Conservation (phyloP, 2,329 filamentous ascomycete species). For the Xylariaceae sp. region DNA sequence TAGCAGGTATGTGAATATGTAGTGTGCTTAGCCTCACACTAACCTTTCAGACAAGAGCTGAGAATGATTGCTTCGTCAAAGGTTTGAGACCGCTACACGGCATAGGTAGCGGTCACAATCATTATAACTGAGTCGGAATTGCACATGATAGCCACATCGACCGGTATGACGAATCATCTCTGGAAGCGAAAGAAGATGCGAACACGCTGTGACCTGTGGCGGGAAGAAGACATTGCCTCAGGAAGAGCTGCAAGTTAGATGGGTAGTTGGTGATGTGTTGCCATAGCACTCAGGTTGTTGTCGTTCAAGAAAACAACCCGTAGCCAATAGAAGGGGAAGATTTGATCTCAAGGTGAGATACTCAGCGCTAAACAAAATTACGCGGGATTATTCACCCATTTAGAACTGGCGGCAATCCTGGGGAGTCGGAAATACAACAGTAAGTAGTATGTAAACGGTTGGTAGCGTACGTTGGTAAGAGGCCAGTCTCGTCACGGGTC, state of each 20-base stretch:
- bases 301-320: constrained; percentile 14
- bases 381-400: constrained; percentile 10
- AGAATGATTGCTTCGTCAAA: not conserved
- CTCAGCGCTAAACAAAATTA: constrained; percentile 20
- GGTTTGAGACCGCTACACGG: not conserved
- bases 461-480: not conserved
- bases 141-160: not conserved
- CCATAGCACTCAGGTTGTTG: constrained; percentile 17
- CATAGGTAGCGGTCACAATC: not conserved
- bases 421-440: constrained; percentile 15
- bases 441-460: not conserved
- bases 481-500: too few species aligned
- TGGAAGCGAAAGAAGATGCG: not conserved
- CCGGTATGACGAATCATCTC: not conserved
- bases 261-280: constrained; percentile 13
- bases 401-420: not conserved
- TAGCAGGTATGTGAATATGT: not conserved
- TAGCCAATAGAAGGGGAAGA: constrained; percentile 19
- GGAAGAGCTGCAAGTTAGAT: not conserved
- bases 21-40: not conserved
- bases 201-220: not conserved
- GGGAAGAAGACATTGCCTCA: constrained; percentile 7
- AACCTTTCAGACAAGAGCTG: not conserved
- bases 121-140: not conserved
- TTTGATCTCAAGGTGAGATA: constrained; percentile 21